A percentile compares a stretch with the other conserved stretches of the same genome.
These are phyloP conservation scores for Starmera caribaea DNA, from an alignment of 805 yeast species.

Conservation along the genomic window DNA sequence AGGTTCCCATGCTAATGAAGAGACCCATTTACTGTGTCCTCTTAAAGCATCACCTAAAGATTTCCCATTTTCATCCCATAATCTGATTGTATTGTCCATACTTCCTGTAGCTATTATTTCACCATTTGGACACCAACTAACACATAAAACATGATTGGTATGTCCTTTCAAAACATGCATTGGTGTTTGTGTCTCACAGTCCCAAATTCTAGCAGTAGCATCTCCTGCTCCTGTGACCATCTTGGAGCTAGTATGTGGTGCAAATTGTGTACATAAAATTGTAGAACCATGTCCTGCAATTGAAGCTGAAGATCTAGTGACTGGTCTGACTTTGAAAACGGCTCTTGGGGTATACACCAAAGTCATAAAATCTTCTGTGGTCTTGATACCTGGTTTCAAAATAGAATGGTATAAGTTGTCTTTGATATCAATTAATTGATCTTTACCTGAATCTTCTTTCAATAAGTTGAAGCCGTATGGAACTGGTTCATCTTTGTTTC, in stretches of 20 bases:
- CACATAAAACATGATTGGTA: constrained; percentile 88
- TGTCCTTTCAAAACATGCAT: constrained; percentile 75
- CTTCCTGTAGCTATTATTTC: constrained; percentile 89
- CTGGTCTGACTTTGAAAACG: constrained; percentile 84
- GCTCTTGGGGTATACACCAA: constrained; percentile 92
- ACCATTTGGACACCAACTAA: constrained; percentile 88
- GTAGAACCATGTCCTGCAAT: constrained; percentile 96
- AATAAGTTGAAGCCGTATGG: constrained; percentile 81
- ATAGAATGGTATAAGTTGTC: constrained; percentile 73
- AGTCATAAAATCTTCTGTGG: constrained; percentile 90
- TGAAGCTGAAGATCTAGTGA: constrained; percentile 84
- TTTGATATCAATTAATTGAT: constrained; percentile 56
- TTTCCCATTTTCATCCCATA: constrained; percentile 79
- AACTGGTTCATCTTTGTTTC: constrained; percentile 56
- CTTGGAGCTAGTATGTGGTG: constrained; percentile 77
- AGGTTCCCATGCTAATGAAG: constrained; percentile 92
- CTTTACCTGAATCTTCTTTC: constrained; percentile 28
- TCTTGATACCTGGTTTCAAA: constrained; percentile 74
- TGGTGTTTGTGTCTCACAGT: constrained; percentile 91
- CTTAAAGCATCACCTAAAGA: constrained; percentile 61
- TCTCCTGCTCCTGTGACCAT: constrained; percentile 97
- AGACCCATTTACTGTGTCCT: constrained; percentile 88
- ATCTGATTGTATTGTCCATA: constrained; percentile 81
- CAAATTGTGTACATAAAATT: constrained; percentile 83
- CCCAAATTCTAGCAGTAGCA: constrained; percentile 94